Evolutionary conservation across 2,329 filamentous ascomycete genomes (phyloP), one percentile per base, ranked within the genome.

Genomic region (Xylaria sp.): DNA sequence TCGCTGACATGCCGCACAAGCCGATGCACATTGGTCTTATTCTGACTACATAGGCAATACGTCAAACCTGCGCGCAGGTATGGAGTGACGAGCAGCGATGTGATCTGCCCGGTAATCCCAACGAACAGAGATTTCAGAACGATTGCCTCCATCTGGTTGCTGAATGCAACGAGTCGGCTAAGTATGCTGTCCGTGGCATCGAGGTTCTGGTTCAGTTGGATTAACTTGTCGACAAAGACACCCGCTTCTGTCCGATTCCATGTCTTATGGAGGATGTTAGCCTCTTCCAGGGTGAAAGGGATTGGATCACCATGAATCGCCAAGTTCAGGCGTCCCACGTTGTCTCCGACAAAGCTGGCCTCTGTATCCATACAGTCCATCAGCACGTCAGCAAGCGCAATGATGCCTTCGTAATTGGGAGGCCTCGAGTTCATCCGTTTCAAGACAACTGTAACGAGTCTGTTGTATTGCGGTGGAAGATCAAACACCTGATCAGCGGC

Each of bases 211-310:
- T 87, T 80, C 53, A 88, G 78, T 18, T 77, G 76, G 34, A 92
- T 76, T 30, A 92, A 76, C 69, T 88, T 90, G 68, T 86, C 84
- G 23, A 88, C 70, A 55, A 89, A 84, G n/a, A 85, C 74, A 63
- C 81, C 84, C 3, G 68, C 63, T 16, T 66, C 60, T 23, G 66
- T 64, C 53, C 71, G 66, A 63, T 70, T 68, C 75, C 77, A 80
- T 42, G 79, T 74, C 42, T 71, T 71, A 59, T 78, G 74, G 1
- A 86, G 63, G 1, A 79, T 65, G 34, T 76, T 72, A 10, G 80
- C 73, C 67, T 86, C 83, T 0, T 68, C 62, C 0, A 69, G 66
- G 2, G 78, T 79, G 69, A 82, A 79, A 1, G 75, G 76, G 50
- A 82, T 76, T 2, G 72, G 65, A 4, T 74, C 68, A 10, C 69